Evolutionary conservation across 805 yeast genomes (phyloP), one percentile per base, ranked within the genome.

Genomic region (Candida peoriensis): DNA sequence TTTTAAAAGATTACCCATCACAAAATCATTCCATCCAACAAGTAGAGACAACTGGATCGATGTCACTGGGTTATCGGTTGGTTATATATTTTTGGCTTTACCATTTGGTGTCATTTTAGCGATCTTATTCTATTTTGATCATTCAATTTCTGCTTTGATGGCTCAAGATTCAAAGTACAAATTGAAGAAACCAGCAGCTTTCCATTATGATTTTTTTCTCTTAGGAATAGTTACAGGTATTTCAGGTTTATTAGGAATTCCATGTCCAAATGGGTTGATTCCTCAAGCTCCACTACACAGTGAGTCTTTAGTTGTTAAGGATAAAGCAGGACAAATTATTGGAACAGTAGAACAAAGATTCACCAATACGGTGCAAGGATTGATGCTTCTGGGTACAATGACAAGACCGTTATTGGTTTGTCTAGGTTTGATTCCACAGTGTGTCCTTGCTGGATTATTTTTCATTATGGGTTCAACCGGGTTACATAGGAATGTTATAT

Each of bases 241-340:
- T 1, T 69, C 95, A 3, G 97, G 97, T 0, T 58, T 90, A 1
- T 52, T 90, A 9, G 98, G 97, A 0, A 69, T 93, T 2, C 98
- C 97, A 0, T 88, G 97, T 3, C 97, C 97, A 0, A 93, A 93
- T 59, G 98, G 98, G 0, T 66, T 90, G 21, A 90, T 90, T 28
- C 98, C 98, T 2, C 98, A 90, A 57, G 97, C 98, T 1, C 97
- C 97, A 3, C 55, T 93, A 23, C 98, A 90, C 49, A 88, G 97
- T 0, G 74, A 72, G 27, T 76, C 96, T 0, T 60, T 90, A 20
- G 72, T 86, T 27, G 77, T 83, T 5, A 54, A 57, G 8, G 63
- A 63, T 11, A 41, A 37, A 20, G 20, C 37, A 12, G 39, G 51
- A 14, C 37, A 42, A 7, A 43, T 50, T 10, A 40, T 37, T 7